These are phyloP conservation scores for Phialophora expanda DNA, from an alignment of 2,329 filamentous ascomycete genomes.

Conservation along the genomic window DNA sequence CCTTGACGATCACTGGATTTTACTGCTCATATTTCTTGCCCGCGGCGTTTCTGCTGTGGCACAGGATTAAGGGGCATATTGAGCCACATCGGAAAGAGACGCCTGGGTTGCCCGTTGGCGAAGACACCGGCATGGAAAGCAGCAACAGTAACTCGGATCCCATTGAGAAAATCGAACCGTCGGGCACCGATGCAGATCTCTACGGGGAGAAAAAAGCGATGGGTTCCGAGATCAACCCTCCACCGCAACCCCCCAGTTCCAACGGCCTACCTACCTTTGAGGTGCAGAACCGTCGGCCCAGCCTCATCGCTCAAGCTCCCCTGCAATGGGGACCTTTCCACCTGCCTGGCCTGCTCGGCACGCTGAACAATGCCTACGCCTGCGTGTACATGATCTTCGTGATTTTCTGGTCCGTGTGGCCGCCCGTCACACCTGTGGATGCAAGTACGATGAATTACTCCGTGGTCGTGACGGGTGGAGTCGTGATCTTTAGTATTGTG, in stretches of 20 bases:
- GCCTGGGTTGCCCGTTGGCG: conserved; percentile 24
- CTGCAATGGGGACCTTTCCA: conserved; percentile 63
- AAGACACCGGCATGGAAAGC: conserved; percentile 31
- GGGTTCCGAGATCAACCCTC: not conserved
- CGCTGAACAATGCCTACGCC: conserved; percentile 60
- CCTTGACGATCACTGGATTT: conserved; percentile 45
- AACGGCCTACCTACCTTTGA: not conserved
- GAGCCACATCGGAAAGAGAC: conserved; percentile 43
- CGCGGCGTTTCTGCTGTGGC: conserved; percentile 44
- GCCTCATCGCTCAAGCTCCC: conserved; percentile 40
- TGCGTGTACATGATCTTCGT: conserved; percentile 61
- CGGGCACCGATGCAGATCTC: conserved; percentile 33
- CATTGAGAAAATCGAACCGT: conserved; percentile 13
- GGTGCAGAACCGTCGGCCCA: conserved; percentile 12
- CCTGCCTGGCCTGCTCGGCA: conserved; percentile 57
- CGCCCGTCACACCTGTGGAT: conserved; percentile 45
- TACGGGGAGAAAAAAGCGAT: conserved; percentile 19
- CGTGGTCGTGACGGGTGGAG: conserved; percentile 51
- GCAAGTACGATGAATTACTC: conserved; percentile 56
- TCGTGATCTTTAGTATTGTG: conserved; percentile 53
- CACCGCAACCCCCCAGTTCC: not conserved
- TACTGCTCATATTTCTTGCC: conserved; percentile 47
- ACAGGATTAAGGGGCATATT: conserved; percentile 46
- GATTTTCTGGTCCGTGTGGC: conserved; percentile 63
- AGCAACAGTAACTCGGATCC: conserved; percentile 1